Evolutionary conservation across 345 rosid genomes (phyloP), one percentile per base, ranked within the genome.

Genomic region (Salix koriyanagi): DNA sequence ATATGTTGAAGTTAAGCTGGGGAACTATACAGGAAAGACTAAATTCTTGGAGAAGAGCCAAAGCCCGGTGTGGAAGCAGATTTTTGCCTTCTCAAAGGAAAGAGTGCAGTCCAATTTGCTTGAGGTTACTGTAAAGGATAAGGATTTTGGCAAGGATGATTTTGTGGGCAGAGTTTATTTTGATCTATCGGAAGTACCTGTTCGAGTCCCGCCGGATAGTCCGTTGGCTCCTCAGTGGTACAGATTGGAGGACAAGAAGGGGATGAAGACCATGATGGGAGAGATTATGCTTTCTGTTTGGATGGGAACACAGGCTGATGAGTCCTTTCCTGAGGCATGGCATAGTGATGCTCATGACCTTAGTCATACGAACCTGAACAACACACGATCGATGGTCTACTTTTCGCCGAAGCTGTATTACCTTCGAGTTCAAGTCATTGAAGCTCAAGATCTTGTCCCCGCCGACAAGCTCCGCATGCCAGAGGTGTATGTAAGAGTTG

Each of bases 221-320:
- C 84, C 84, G 34, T 18, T 81, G 76, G 84, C 84, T 69, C 81
- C 84, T 26, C 84, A 81, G 46, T 81, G 84, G 84, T 81, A 81
- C 28, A 73, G 37, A 41, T 25, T 81, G 73, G 84, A 64, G 70
- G 84, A 77, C 52, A 77, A 69, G 73, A 77, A 65, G 16, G 71
- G 84, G 34, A 7, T 14, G 13, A 73, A 74, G 54, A 42, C 25
- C 11, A 30, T 4, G n/a, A n/a, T 4, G n/a, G 84, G 81, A 23
- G 84, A 81, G 65, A 52, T 81, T 70, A 81, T 81, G 84, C 79
- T 81, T 23, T 76, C 81, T 0, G 79, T 81, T 65, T 81, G 84
- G 84, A 81, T 77, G 76, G 84, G 84, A 74, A 81, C 84, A 19
- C 84, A 81, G 50, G 84, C 84, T 54, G 84, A 81, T 66, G 84